phyloP scores from a whole-genome alignment of 352 stramenopile genomes.

The Pythium brachiatum region DNA sequence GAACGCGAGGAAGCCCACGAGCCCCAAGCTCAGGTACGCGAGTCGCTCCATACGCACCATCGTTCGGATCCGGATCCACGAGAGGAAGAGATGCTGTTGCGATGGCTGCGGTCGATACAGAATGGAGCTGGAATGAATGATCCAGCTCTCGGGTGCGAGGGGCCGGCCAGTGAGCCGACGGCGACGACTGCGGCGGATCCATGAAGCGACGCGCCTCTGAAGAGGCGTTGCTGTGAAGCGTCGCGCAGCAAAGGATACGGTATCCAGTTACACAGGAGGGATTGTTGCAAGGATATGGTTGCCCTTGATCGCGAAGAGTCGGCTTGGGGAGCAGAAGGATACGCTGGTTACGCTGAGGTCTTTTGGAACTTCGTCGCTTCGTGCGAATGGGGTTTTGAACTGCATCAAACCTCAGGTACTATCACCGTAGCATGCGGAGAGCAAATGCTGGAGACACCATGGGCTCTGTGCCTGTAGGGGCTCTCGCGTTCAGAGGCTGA shows the following conservation, averaged over 20 bases:
- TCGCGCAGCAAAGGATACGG: not conserved
- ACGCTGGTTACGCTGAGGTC: too few species aligned
- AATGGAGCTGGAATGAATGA: not conserved
- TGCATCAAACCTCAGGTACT: too few species aligned
- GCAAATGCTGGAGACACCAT: too few species aligned
- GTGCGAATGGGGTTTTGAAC: too few species aligned
- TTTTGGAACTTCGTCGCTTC: too few species aligned
- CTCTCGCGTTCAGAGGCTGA: too few species aligned
- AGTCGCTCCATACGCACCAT: constrained; percentile 49
- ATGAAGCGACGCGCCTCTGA: constrained; percentile 1
- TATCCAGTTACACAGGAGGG: too few species aligned
- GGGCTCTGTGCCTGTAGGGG: too few species aligned
- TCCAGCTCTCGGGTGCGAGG: not conserved
- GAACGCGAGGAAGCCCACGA: constrained; percentile 34
- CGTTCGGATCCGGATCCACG: constrained; percentile 3
- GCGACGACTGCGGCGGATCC: not conserved
- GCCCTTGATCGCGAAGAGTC: too few species aligned
- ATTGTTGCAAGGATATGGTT: too few species aligned
- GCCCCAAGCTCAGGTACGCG: constrained; percentile 33
- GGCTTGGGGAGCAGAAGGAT: too few species aligned
- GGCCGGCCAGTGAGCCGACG: not conserved
- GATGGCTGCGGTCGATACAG: not conserved
- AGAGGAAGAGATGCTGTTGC: not conserved
- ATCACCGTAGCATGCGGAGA: too few species aligned
- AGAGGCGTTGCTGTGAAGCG: not conserved